Evolutionary conservation across 2,329 filamentous ascomycete species (phyloP).

Genomic region (Nannizzia gypsea): DNA sequence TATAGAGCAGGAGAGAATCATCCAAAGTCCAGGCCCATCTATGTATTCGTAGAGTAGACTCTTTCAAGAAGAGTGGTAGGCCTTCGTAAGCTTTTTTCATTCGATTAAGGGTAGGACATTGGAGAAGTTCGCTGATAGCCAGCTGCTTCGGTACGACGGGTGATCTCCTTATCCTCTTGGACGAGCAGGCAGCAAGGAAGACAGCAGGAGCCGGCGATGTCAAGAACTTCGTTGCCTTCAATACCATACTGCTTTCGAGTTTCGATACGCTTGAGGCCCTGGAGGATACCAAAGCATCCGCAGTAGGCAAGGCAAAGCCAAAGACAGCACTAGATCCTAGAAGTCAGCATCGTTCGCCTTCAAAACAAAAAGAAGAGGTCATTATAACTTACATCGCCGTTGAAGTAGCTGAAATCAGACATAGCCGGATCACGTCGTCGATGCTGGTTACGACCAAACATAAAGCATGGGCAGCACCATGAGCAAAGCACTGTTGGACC

Average conservation of each 20-base stretch:
- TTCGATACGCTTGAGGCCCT: constrained; percentile 44
- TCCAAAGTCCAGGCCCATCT: background rate
- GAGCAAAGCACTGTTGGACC: constrained; percentile 18
- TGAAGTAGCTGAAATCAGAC: background rate
- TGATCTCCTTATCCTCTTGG: constrained; percentile 47
- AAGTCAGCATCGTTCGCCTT: background rate
- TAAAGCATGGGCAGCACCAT: constrained; percentile 18
- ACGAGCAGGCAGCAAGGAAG: constrained; percentile 47
- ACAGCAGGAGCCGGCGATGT: constrained; percentile 45
- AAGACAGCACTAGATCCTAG: constrained; percentile 23
- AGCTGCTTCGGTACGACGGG: constrained; percentile 14
- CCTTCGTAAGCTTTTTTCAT: background rate
- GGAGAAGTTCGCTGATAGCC: constrained; percentile 17
- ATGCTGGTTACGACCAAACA: constrained; percentile 3
- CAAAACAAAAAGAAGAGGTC: background rate
- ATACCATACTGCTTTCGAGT: constrained; percentile 46
- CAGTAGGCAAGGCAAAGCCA: constrained; percentile 22
- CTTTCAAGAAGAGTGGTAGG: background rate
- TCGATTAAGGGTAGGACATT: background rate
- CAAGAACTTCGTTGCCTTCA: constrained; percentile 36
- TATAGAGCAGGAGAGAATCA: background rate
- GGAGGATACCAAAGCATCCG: constrained; percentile 30
- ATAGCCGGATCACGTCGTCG: background rate
- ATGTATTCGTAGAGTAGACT: background rate
- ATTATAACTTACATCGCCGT: background rate